These are phyloP conservation scores for Lophiotrema nucula DNA, from an alignment of 495 filamentous ascomycete genomes.

Conservation along the genomic window DNA sequence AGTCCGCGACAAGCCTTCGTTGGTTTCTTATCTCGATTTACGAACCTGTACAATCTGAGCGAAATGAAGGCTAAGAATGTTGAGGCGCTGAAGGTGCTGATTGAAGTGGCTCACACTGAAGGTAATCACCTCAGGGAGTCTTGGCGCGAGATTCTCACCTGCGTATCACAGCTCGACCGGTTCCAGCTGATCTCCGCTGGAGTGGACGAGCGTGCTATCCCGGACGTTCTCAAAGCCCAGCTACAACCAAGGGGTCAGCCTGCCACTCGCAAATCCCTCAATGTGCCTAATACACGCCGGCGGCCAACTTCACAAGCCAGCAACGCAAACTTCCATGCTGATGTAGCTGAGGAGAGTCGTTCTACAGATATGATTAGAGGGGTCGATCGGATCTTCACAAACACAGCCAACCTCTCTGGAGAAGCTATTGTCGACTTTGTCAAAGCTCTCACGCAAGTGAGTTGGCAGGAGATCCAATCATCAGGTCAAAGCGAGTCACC, in stretches of 20 bases:
- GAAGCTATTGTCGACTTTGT: slow-evolving; percentile 99
- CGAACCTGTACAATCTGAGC: slow-evolving; percentile 89
- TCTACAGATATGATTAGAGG: slow-evolving; percentile 89
- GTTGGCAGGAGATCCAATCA: slow-evolving; percentile 98
- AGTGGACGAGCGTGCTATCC: slow-evolving; percentile 86
- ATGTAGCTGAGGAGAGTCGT: slow-evolving; percentile 86
- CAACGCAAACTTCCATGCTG: slow-evolving; percentile 69
- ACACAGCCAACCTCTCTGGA: slow-evolving; percentile 86
- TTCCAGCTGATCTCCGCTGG: slow-evolving; percentile 93
- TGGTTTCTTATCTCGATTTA: slow-evolving; percentile 86
- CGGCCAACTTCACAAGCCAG: slow-evolving; percentile 63
- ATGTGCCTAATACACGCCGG: slow-evolving; percentile 56
- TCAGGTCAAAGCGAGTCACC: slow-evolving; percentile 93
- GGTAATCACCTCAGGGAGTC: slow-evolving; percentile 84
- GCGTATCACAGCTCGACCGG: slow-evolving; percentile 92
- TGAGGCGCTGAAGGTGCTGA: slow-evolving; percentile 83
- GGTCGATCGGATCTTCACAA: slow-evolving; percentile 94
- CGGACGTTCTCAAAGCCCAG: slow-evolving; percentile 84
- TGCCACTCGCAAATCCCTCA: slow-evolving; percentile 63
- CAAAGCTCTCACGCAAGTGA: slow-evolving; percentile 87
- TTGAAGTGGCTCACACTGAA: slow-evolving; percentile 89
- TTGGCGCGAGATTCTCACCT: slow-evolving; percentile 94
- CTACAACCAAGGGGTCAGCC: slow-evolving; percentile 57
- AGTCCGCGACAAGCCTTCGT: slow-evolving; percentile 93
- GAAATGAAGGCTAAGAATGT: slow-evolving; percentile 97